These are phyloP conservation scores for Dictyostelium capitatum DNA, from an alignment of 78 protist genomes.

Conservation along the genomic window DNA sequence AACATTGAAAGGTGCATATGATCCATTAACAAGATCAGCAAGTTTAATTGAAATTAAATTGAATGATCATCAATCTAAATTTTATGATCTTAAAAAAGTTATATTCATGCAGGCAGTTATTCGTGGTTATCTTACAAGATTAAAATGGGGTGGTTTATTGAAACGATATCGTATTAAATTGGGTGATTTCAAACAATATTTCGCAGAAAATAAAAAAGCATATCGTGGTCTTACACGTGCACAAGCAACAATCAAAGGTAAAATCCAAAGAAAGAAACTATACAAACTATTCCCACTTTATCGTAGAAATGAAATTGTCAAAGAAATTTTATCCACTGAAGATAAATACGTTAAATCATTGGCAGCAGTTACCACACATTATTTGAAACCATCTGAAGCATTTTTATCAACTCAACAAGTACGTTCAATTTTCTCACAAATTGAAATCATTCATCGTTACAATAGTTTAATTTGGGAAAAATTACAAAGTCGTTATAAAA, in stretches of 20 bases:
- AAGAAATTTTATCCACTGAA: conserved; percentile 67
- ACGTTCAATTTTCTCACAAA: conserved; percentile 57
- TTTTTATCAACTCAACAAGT: conserved; percentile 36
- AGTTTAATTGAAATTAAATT: conserved; percentile 11
- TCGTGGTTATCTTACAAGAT: conserved; percentile 37
- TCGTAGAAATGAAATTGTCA: conserved; percentile 77
- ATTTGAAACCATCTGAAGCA: conserved; percentile 26
- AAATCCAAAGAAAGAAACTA: conserved; percentile 55
- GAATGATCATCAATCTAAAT: conserved; percentile 3
- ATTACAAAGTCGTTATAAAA: conserved; percentile 42
- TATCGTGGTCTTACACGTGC: conserved; percentile 41
- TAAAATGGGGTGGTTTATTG: background rate
- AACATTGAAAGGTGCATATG: background rate
- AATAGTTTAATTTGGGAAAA: conserved; percentile 36
- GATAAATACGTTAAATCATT: conserved; percentile 48
- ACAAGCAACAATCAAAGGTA: conserved; percentile 38
- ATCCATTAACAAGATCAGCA: background rate
- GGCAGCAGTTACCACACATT: conserved; percentile 16
- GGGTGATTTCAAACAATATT: conserved; percentile 17
- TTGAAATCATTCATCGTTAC: conserved; percentile 61
- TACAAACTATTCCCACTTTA: conserved; percentile 35
- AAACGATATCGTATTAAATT: background rate
- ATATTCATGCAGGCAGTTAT: conserved; percentile 26
- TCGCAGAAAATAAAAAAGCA: conserved; percentile 23
- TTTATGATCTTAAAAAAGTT: conserved; percentile 26